Conservation (phyloP, 169 alveolate genomes). For the Cryptosporidium felis region DNA sequence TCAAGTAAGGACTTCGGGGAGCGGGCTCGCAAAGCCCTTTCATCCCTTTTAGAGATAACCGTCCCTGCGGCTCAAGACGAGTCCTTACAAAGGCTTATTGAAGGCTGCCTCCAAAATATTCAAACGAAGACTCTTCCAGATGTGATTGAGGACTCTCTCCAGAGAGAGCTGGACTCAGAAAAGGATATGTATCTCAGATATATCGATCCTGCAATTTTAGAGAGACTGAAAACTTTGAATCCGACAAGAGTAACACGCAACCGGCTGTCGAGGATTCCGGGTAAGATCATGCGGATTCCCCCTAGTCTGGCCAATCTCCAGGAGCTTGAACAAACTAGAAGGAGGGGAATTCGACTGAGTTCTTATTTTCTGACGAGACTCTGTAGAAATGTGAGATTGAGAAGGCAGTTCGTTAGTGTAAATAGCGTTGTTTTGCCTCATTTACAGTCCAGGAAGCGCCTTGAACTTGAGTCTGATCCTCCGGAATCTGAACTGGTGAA, state of each 20-base stretch:
- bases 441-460: neutral
- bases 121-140: neutral
- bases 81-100: neutral
- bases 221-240: neutral
- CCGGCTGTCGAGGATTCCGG: constrained; percentile 43
- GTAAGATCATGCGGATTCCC: constrained; percentile 22
- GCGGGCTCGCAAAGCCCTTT: neutral
- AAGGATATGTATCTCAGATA: constrained; percentile 3
- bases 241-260: constrained; percentile 13
- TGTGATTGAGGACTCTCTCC: constrained; percentile 9
- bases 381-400: constrained; percentile 6
- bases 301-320: neutral
- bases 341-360: neutral
- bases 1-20: neutral
- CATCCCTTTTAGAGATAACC: neutral
- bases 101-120: neutral
- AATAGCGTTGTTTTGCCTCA: constrained; percentile 61
- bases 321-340: constrained; percentile 13
- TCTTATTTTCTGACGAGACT: constrained; percentile 28
- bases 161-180: neutral
- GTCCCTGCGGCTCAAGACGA: neutral
- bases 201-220: neutral
- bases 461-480: neutral
- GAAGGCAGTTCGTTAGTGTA: constrained; percentile 60
- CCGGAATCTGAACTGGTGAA: neutral